These are phyloP conservation scores for Cladorrhinum samala DNA, from an alignment of 495 filamentous ascomycete species.

Conservation along the genomic window DNA sequence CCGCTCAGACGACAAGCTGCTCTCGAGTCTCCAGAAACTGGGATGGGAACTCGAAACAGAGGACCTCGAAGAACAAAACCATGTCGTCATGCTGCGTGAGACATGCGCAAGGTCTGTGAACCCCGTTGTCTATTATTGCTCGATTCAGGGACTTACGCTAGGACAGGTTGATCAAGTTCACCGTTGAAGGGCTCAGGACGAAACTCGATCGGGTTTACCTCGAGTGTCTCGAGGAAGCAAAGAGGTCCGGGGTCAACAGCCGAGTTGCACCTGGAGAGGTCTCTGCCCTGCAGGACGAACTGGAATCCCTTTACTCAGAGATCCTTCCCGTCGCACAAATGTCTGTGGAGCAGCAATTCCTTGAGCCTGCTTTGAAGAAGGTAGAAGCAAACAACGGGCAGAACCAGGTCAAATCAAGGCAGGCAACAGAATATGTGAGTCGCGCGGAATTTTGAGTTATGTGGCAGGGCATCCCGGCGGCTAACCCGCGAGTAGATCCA, in stretches of 20 bases:
- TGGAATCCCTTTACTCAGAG: conserved; percentile 58
- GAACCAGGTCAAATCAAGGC: conserved; percentile 26
- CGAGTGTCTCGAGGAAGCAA: conserved; percentile 28
- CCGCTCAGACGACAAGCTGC: conserved; percentile 38
- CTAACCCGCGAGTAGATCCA: conserved; percentile 25
- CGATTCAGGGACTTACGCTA: conserved; percentile 11
- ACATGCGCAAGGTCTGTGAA: conserved; percentile 31
- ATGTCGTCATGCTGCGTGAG: conserved; percentile 34
- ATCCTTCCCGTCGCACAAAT: conserved; percentile 58
- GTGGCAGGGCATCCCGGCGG: no score
- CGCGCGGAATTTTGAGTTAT: no score
- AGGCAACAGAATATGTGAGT: conserved; percentile 39
- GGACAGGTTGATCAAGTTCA: conserved; percentile 40
- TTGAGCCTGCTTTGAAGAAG: conserved; percentile 47
- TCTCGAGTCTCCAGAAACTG: conserved; percentile 44
- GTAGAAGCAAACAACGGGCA: conserved; percentile 33
- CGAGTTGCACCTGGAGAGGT: conserved; percentile 27
- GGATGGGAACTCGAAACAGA: conserved; percentile 39
- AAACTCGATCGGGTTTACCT: conserved; percentile 43
- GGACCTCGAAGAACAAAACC: conserved; percentile 30
- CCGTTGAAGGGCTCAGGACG: conserved; percentile 40
- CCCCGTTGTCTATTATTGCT: neutral
- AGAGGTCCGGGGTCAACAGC: conserved; percentile 13
- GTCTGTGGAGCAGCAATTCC: conserved; percentile 54
- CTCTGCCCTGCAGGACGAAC: conserved; percentile 47